Percentiles rank a stretch among this genome's conserved stretches.
These are phyloP conservation scores for Serendipita indica DNA, from an alignment of 768 basidiomycete species.

Conservation along the genomic window DNA sequence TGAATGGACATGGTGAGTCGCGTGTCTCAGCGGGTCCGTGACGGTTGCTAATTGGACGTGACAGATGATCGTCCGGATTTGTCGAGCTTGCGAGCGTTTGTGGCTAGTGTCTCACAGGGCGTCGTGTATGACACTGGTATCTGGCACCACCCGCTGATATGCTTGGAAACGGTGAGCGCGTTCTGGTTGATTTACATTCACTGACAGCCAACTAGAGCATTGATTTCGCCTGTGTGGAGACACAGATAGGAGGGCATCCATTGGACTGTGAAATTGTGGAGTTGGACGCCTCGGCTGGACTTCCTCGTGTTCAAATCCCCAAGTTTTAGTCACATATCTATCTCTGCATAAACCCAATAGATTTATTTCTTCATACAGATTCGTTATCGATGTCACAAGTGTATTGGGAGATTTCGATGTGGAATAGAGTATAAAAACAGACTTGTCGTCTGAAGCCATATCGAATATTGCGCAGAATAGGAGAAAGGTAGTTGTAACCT, in stretches of 20 bases:
- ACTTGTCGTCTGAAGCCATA: too few relatives aligned
- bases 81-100: constrained; percentile 60
- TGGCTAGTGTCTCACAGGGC: constrained; percentile 68
- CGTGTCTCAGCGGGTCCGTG: too few relatives aligned
- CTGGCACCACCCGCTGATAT: constrained; percentile 95
- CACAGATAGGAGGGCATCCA: constrained; percentile 68
- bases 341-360: too few relatives aligned
- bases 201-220: constrained; percentile 33
- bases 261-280: constrained; percentile 81
- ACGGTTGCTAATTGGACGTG: neutral
- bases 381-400: too few relatives aligned
- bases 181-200: too few relatives aligned
- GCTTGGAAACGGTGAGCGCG: constrained; percentile 45
- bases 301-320: constrained; percentile 21
- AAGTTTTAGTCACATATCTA: constrained; percentile 10
- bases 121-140: constrained; percentile 68
- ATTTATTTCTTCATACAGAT: too few relatives aligned
- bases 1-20: constrained; percentile 39
- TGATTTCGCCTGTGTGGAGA: constrained; percentile 83
- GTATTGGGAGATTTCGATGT: too few relatives aligned
- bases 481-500: too few relatives aligned
- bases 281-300: constrained; percentile 22
- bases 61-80: constrained; percentile 64
- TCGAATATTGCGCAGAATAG: too few relatives aligned
- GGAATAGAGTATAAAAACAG: too few relatives aligned